Conservation (phyloP, 768 basidiomycete genomes). For the Suillus americanus region DNA sequence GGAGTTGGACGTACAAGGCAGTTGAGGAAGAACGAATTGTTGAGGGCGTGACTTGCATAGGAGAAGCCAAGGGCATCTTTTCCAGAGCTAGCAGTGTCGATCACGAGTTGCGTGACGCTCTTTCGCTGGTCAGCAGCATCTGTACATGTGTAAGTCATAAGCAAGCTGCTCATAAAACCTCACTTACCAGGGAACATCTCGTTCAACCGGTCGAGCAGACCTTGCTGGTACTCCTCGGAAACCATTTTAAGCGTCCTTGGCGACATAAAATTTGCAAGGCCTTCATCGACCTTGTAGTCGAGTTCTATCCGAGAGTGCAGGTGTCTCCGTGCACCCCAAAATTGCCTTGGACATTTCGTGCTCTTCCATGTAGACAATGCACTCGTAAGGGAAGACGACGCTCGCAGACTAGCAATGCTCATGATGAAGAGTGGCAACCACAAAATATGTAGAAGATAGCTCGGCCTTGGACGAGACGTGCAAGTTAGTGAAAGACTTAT, state of each 20-base stretch:
- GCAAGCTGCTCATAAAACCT: neutral
- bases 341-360: conserved; percentile 8
- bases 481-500: conserved; percentile 9
- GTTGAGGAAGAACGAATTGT: conserved; percentile 94
- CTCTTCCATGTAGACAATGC: conserved; percentile 18
- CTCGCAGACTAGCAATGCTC: conserved; percentile 19
- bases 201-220: conserved; percentile 75
- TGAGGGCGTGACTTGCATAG: conserved; percentile 88
- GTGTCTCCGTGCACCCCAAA: conserved; percentile 29
- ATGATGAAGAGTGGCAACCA: conserved; percentile 14
- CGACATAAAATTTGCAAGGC: conserved; percentile 78
- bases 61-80: conserved; percentile 75
- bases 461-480: conserved; percentile 1
- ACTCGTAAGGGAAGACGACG: conserved; percentile 21
- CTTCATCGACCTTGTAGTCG: conserved; percentile 67
- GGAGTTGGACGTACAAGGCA: conserved; percentile 60
- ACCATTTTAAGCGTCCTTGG: conserved; percentile 69
- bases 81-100: conserved; percentile 59
- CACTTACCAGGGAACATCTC: conserved; percentile 68
- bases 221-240: conserved; percentile 84
- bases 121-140: conserved; percentile 55
- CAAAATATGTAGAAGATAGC: neutral
- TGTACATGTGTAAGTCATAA: conserved; percentile 22
- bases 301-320: conserved; percentile 55
- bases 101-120: conserved; percentile 70